Percentiles rank a stretch among this genome's conserved stretches.
These are phyloP conservation scores for Eleusine indica DNA, from an alignment of 176 grass and related monocot species.

Conservation along the genomic window DNA sequence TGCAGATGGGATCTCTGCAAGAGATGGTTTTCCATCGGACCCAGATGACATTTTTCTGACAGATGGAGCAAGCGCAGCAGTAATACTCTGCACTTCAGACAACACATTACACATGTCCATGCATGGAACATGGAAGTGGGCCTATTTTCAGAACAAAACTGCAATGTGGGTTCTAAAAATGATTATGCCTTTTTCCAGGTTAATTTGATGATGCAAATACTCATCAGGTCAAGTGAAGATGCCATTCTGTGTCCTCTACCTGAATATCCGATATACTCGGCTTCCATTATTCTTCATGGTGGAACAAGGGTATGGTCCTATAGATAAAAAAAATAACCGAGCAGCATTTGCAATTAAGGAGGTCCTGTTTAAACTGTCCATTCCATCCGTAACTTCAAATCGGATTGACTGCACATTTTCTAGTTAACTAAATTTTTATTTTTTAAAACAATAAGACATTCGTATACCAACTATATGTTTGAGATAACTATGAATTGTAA, in stretches of 20 bases:
- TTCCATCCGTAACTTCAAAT: conserved; percentile 1
- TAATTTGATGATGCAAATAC: conserved; percentile 71
- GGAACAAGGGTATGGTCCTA: conserved; percentile 62
- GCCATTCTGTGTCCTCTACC: conserved; percentile 76
- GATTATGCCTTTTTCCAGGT: conserved; percentile 41
- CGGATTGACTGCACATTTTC: neutral
- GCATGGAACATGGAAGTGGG: neutral
- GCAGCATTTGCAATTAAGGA: no score
- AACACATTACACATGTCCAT: neutral
- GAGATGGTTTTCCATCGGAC: conserved; percentile 68
- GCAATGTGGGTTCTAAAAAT: no score
- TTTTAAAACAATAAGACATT: no score
- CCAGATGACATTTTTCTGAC: conserved; percentile 71
- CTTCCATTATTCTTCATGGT: conserved; percentile 72
- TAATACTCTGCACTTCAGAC: conserved; percentile 41
- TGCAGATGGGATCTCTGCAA: conserved; percentile 57
- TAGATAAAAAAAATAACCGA: neutral
- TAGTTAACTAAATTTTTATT: neutral
- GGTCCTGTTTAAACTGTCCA: no score
- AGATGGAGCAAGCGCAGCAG: conserved; percentile 67
- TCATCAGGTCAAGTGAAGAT: conserved; percentile 71
- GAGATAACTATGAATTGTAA: neutral
- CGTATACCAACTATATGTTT: neutral
- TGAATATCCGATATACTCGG: conserved; percentile 80
- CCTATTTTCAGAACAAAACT: neutral